Conservation (phyloP, 768 basidiomycete species). For the Cytidiella melzeri region DNA sequence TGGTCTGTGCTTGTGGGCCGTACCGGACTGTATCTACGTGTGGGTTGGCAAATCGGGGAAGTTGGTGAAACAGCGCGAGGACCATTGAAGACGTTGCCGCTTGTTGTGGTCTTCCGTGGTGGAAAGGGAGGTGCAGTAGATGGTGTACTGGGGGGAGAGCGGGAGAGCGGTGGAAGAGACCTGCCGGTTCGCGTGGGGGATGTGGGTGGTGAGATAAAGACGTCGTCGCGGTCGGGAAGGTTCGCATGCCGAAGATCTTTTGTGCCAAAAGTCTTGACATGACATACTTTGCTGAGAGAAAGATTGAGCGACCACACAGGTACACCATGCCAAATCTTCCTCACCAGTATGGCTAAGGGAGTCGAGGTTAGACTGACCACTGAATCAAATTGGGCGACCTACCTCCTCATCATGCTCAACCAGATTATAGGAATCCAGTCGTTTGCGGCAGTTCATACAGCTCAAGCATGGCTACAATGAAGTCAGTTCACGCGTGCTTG, state of each 20-base stretch:
- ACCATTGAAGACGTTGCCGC: conserved; percentile 17
- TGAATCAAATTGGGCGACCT: conserved; percentile 21
- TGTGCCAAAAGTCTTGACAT: conserved; percentile 74
- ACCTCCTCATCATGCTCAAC: conserved; percentile 84
- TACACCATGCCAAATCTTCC: background rate
- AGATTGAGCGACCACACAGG: conserved; percentile 1
- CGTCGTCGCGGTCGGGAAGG: conserved; percentile 44
- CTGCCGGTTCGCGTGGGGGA: conserved; percentile 15
- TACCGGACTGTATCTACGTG: conserved; percentile 34
- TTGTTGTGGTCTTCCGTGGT: conserved; percentile 21
- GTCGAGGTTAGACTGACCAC: background rate
- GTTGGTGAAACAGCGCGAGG: conserved; percentile 12
- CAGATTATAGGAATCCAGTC: conserved; percentile 69
- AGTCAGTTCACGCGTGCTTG: conserved; percentile 10
- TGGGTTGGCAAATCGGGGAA: conserved; percentile 36
- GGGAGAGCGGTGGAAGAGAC: conserved; percentile 11
- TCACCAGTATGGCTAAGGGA: conserved; percentile 39
- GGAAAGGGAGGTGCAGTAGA: conserved; percentile 19
- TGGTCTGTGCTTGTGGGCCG: conserved; percentile 2
- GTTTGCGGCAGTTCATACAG: conserved; percentile 70
- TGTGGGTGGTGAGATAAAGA: conserved; percentile 23
- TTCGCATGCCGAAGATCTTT: conserved; percentile 68
- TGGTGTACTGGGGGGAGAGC: conserved; percentile 13
- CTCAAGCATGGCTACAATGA: conserved; percentile 63
- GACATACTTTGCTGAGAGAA: conserved; percentile 67